Conservation (phyloP, 352 stramenopile species). For the Pythium guiyangense region DNA sequence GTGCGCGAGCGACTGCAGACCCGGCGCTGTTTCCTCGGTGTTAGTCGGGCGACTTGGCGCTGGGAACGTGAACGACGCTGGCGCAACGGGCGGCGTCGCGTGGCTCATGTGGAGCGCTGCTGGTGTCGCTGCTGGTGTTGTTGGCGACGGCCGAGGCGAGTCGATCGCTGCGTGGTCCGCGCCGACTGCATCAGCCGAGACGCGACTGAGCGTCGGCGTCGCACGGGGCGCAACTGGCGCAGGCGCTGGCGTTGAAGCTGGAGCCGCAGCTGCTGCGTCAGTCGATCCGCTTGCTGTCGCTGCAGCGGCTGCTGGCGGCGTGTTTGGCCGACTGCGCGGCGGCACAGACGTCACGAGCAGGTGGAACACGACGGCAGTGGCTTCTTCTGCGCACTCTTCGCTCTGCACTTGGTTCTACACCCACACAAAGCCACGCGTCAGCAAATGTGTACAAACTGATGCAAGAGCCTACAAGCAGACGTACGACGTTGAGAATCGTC, state of each 20-base stretch:
- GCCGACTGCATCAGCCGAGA: constrained; percentile 1
- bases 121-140: background rate
- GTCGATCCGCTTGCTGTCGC: too few species aligned
- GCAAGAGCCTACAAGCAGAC: background rate
- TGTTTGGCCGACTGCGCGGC: constrained; percentile 16
- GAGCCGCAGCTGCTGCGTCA: background rate
- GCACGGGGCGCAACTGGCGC: background rate
- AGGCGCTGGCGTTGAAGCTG: background rate
- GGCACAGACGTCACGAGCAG: constrained; percentile 47
- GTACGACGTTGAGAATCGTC: constrained; percentile 20
- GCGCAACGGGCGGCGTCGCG: background rate
- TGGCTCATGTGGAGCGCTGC: too few species aligned
- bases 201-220: constrained; percentile 2
- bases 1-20: constrained; percentile 4
- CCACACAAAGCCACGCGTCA: background rate
- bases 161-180: constrained; percentile 10
- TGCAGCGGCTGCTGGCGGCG: constrained; percentile 5
- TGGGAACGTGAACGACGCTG: constrained; percentile 7
- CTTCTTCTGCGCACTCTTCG: constrained; percentile 20
- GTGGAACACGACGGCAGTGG: constrained; percentile 64
- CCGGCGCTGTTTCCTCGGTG: background rate
- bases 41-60: background rate
- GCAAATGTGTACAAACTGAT: too few species aligned
- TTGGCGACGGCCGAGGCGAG: constrained; percentile 4
- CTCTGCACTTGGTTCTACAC: constrained; percentile 29